phyloP scores from a whole-genome alignment of 1,284 basidiomycete species.

The Crepidotus sp. region DNA sequence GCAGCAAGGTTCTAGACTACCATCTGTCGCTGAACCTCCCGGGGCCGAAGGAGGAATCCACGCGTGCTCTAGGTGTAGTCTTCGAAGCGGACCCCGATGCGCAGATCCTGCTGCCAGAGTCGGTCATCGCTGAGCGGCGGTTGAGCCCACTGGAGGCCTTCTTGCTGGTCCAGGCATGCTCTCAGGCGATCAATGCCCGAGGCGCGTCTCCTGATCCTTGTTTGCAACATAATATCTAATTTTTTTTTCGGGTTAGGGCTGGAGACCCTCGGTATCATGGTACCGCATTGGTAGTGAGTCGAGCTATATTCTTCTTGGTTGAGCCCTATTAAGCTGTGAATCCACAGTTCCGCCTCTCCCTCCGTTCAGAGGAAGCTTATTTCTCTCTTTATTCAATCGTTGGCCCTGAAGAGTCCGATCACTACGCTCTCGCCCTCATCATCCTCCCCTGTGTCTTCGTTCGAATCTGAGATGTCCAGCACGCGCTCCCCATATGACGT shows the following conservation, averaged over 20 bases:
- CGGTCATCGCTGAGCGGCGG: conserved; percentile 44
- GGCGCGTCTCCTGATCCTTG: conserved; percentile 33
- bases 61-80: conserved; percentile 42
- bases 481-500: conserved; percentile 64
- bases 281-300: conserved; percentile 65
- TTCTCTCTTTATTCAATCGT: conserved; percentile 60
- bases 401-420: conserved; percentile 36
- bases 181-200: conserved; percentile 49
- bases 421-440: conserved; percentile 42
- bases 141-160: conserved; percentile 54
- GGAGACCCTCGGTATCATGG: conserved; percentile 71
- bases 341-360: conserved; percentile 36
- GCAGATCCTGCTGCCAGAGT: conserved; percentile 37
- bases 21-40: conserved; percentile 56
- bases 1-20: conserved; percentile 27
- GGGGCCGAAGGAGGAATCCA: conserved; percentile 37
- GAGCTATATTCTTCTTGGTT: not conserved
- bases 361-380: conserved; percentile 59
- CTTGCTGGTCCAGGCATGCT: conserved; percentile 53
- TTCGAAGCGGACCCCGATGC: conserved; percentile 51
- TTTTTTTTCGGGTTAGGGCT: conserved; percentile 43
- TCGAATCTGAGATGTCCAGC: conserved; percentile 54
- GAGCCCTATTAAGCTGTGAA: no score
- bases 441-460: conserved; percentile 36
- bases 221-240: conserved; percentile 6